phyloP scores from a whole-genome alignment of 176 grass and related monocot species.

The Pharus latifolius region DNA sequence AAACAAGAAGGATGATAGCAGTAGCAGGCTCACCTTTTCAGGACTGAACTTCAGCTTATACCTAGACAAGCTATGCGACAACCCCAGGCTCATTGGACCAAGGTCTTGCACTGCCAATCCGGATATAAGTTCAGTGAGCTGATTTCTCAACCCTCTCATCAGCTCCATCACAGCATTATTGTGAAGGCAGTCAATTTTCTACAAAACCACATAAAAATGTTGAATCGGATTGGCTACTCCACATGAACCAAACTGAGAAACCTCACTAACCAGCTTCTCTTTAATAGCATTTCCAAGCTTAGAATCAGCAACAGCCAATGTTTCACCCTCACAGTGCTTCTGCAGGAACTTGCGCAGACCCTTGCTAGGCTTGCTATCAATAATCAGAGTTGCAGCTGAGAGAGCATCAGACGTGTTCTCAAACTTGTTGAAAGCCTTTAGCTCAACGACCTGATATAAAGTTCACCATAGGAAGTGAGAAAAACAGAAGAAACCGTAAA shows the following conservation, averaged over 20 bases:
- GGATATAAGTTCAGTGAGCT: constrained; percentile 80
- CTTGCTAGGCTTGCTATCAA: constrained; percentile 73
- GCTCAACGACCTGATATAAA: constrained; percentile 67
- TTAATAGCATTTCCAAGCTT: constrained; percentile 90
- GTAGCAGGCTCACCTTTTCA: constrained; percentile 54
- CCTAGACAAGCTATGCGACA: constrained; percentile 90
- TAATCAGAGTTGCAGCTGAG: constrained; percentile 49
- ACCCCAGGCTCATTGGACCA: constrained; percentile 81
- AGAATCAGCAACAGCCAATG: constrained; percentile 69
- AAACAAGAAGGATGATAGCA: background rate
- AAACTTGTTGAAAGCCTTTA: constrained; percentile 94
- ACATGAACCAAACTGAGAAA: background rate
- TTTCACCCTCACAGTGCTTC: constrained; percentile 71
- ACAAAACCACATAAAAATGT: background rate
- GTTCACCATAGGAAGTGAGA: background rate
- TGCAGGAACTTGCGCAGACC: constrained; percentile 64
- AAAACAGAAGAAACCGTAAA: background rate
- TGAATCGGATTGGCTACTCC: background rate
- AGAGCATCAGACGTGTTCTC: constrained; percentile 92
- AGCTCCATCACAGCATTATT: constrained; percentile 82
- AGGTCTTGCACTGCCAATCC: constrained; percentile 79
- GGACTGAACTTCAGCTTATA: constrained; percentile 97
- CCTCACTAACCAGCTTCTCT: constrained; percentile 60
- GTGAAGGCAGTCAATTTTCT: constrained; percentile 98
- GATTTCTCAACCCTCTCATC: constrained; percentile 82